Percentiles rank a stretch among this genome's conserved stretches.
Evolutionary conservation across 148 eudicot species (phyloP).

Genomic region (Gaultheria prostrata): DNA sequence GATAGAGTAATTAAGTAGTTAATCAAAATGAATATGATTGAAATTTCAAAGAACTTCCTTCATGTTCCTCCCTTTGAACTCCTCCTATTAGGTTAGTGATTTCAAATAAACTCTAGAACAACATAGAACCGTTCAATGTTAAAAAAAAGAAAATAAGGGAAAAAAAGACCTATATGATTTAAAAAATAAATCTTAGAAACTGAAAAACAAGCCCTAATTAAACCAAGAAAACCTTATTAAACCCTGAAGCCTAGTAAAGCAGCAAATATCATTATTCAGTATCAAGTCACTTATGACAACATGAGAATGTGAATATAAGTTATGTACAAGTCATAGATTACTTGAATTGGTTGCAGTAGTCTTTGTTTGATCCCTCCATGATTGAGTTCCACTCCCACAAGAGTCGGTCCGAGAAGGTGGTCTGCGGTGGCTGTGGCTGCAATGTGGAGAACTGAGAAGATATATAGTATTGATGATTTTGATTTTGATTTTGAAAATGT

Average conservation of each 20-base stretch:
- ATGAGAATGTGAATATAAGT: background rate
- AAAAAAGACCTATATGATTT: too few species aligned
- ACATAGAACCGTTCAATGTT: background rate
- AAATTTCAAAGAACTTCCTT: background rate
- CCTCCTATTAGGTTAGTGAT: background rate
- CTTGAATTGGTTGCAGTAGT: slow-evolving; percentile 67
- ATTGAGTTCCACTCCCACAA: slow-evolving; percentile 70
- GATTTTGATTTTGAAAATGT: slow-evolving; percentile 18
- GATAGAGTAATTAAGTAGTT: background rate
- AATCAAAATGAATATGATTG: background rate
- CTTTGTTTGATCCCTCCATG: slow-evolving; percentile 44
- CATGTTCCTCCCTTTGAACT: background rate
- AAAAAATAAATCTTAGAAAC: too few species aligned
- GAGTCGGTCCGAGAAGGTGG: slow-evolving; percentile 37
- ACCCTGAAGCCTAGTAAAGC: background rate
- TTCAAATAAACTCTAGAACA: background rate
- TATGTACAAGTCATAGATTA: slow-evolving; percentile 22
- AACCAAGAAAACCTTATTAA: background rate
- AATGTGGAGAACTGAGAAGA: slow-evolving; percentile 17
- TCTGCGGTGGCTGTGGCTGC: slow-evolving; percentile 24
- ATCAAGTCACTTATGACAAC: background rate
- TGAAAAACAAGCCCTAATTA: background rate
- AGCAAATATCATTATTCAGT: background rate
- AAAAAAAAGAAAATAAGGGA: too few species aligned
- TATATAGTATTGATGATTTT: slow-evolving; percentile 22